Evolutionary conservation across 2,329 filamentous ascomycete genomes (phyloP), one percentile per base, ranked within the genome.

Genomic region (Cryphonectria naterciae): DNA sequence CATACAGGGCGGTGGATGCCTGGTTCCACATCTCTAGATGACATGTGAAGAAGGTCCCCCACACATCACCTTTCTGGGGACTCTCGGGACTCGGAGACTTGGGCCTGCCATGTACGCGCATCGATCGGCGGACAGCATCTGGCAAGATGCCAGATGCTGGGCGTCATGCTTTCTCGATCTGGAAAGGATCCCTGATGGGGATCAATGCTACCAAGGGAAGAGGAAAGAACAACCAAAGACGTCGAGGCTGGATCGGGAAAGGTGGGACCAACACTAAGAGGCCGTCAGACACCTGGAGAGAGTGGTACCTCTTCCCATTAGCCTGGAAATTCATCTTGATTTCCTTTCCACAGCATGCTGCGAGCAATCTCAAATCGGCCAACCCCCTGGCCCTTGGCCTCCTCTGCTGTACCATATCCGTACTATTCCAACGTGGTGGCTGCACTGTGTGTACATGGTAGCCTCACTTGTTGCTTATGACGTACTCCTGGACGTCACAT

Each of bases 401-500:
- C 46, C 46, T 49, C 46, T n/a, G 6, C 46, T 61, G 61, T 67
- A 65, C 65, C 49, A 66, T 15, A 41, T 39, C 43, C 37, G 43
- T 60, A 43, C 58, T 67, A 46, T 70, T 67, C 67, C 60, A 58
- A 67, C 39, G 67, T 72, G 67, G 63, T 28, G 69, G 68, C 68
- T 60, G 63, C 54, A 43, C 56, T 62, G 32, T 49, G n/a, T 8
- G 28, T 56, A 64, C 69, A 28, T 32, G 15, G n/a, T 56, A 28
- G 52, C n/a, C n/a, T 28, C 63, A 32, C 37, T 35, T 22, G 13
- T 35, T 19, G 43, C 62, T 65, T 70, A 72, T 72, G 70, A 72
- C 70, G 70, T 72, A 72, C 43, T 70, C 63, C 64, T 60, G 64
- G 61, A 71, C 69, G 69, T 72, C 70, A 72, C 70, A 67, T 54